A percentile compares a stretch with the other conserved stretches of the same genome.
Conservation (phyloP, 116 monocot genomes). For the Papilionanthe hybrid region DNA sequence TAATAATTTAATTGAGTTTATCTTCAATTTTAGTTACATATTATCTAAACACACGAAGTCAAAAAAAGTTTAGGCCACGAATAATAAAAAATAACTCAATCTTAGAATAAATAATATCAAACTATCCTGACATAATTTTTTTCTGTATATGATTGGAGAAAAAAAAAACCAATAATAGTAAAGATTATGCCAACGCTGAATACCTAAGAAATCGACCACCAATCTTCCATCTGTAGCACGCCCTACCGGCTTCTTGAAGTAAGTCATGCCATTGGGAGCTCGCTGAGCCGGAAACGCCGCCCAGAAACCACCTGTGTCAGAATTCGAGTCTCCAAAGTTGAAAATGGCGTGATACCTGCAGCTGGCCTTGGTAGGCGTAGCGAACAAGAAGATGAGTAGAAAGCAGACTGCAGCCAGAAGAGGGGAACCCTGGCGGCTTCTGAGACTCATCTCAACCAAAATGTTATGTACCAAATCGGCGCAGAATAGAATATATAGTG, state of each 20-base stretch:
- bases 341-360: slow-evolving; percentile 55
- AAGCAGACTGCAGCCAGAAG: not conserved
- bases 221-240: slow-evolving; percentile 71
- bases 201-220: slow-evolving; percentile 78
- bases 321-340: slow-evolving; percentile 95
- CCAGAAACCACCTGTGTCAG: slow-evolving; percentile 90
- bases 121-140: too few species aligned
- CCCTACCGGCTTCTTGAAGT: slow-evolving; percentile 52
- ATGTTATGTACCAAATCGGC: not conserved
- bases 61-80: too few species aligned
- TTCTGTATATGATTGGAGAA: too few species aligned
- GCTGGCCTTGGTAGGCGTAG: slow-evolving; percentile 2
- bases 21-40: too few species aligned
- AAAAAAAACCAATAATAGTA: not conserved
- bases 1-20: too few species aligned
- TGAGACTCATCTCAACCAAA: not conserved
- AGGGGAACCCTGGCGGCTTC: too few species aligned
- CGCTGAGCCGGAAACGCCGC: slow-evolving; percentile 68
- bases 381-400: not conserved
- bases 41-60: too few species aligned
- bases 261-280: slow-evolving; percentile 66
- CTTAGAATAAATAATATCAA: too few species aligned
- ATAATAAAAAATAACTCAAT: not conserved
- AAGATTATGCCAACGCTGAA: not conserved
- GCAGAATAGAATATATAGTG: not conserved